Evolutionary conservation across 2,329 filamentous ascomycete species (phyloP).

Genomic region (Microdochium trichocladiopsis): DNA sequence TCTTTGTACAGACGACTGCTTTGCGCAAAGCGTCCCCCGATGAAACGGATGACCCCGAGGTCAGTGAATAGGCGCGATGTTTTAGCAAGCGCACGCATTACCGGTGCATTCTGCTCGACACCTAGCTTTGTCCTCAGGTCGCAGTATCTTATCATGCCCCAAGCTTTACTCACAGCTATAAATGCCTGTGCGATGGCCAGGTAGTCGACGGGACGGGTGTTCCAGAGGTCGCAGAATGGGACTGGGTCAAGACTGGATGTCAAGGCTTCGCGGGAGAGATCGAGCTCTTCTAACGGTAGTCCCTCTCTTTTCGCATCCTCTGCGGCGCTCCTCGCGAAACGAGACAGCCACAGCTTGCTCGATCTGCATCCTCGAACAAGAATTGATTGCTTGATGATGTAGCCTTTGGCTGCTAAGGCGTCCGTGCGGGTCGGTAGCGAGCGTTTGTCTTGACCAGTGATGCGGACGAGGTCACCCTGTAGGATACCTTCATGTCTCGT

Average conservation of each 20-base stretch:
- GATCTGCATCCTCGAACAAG: conserved; percentile 53
- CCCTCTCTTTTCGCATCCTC: conserved; percentile 27
- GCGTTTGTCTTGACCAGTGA: conserved; percentile 56
- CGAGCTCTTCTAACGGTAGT: conserved; percentile 24
- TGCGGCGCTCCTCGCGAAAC: conserved; percentile 38
- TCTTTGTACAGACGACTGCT: conserved; percentile 48
- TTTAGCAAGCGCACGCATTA: conserved; percentile 54
- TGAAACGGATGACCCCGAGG: conserved; percentile 47
- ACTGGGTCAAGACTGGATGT: conserved; percentile 43
- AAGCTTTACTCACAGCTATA: conserved; percentile 49
- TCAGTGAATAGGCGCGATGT: conserved; percentile 50
- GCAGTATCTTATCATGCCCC: conserved; percentile 49
- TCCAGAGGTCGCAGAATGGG: conserved; percentile 50
- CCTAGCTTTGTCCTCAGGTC: conserved; percentile 53
- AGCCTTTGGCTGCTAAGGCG: conserved; percentile 50
- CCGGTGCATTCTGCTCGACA: conserved; percentile 44
- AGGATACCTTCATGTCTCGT: conserved; percentile 47
- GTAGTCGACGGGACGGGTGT: conserved; percentile 50
- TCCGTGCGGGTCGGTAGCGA: conserved; percentile 57
- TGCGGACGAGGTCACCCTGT: conserved; percentile 50
- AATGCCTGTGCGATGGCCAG: conserved; percentile 49
- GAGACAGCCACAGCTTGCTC: conserved; percentile 54
- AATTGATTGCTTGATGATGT: conserved; percentile 53
- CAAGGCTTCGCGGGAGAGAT: conserved; percentile 29
- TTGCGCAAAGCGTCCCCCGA: conserved; percentile 45